Percentiles rank a stretch among this genome's conserved stretches.
These are phyloP conservation scores for Microbotryum silenes-acaulis DNA, from an alignment of 1,284 basidiomycete genomes.

Conservation along the genomic window DNA sequence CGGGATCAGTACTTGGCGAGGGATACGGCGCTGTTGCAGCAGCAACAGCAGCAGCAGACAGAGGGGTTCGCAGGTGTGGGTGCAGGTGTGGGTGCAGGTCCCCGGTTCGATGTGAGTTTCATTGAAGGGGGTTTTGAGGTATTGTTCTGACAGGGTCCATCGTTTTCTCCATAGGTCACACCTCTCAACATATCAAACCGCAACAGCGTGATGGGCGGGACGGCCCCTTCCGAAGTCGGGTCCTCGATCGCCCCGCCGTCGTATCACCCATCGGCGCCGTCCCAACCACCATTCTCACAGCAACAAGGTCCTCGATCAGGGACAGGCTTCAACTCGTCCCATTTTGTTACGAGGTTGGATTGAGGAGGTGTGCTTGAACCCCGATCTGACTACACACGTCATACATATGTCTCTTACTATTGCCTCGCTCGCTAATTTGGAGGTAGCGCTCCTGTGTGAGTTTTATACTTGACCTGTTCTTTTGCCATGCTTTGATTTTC, in stretches of 20 bases:
- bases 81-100: background rate
- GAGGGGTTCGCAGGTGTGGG: background rate
- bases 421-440: too few species aligned
- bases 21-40: background rate
- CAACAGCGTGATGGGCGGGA: constrained; percentile 9
- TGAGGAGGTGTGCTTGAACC: background rate
- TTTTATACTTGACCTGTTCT: too few species aligned
- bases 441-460: too few species aligned
- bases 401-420: too few species aligned
- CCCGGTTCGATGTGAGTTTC: constrained; percentile 2
- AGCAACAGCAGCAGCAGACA: too few species aligned
- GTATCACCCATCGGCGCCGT: background rate
- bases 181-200: background rate
- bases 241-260: background rate
- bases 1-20: constrained; percentile 5
- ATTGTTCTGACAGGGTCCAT: constrained; percentile 14
- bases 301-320: background rate
- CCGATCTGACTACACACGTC: too few species aligned
- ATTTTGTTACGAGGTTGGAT: constrained; percentile 25
- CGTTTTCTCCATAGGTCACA: background rate
- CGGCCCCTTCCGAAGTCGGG: background rate
- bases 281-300: background rate
- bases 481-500: too few species aligned
- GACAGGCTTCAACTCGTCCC: constrained; percentile 13
- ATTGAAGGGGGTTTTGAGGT: background rate